Base-by-base conservation (phyloP, 345 rosid species). In the Draba incana region DNA sequence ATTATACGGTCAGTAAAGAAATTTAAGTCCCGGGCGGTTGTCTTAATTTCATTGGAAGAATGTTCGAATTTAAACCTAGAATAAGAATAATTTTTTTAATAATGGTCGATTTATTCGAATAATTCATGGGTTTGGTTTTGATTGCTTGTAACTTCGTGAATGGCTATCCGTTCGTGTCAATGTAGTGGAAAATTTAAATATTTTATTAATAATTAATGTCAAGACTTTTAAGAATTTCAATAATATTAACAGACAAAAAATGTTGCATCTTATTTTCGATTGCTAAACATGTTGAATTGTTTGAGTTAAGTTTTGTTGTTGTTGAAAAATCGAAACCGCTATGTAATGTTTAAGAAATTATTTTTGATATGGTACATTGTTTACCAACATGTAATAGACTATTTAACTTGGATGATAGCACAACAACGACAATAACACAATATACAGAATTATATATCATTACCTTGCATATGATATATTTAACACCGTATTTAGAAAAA, bases 11-110 rank as follows among this genome's bases (percentile, higher is more conserved):
- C 41, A 16, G 33, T 58, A 42, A 41, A 49, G 8, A 58, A 20
- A 1, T 11, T 0, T 8, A 58, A 54, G 5, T 43, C 12, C 49
- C 3, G 10, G 15, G 47, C 60, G 23, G 25, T 67, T 74, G 77
- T 65, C 67, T 66, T 4, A 5, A 37, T 13, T 24, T 59, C 13
- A 66, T 59, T 74, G 77, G 77, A 50, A 50, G 41, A 47, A 51
- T 73, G 48, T 39, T 65, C 15, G 39, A 73, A 55, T 49, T 14
- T 62, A 15, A 43, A 42, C 0, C 50, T 14, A 15, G 4, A 31
- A 54, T 14, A 57, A 65, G 20, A 20, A 11, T 5, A 42, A 33
- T 65, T 31, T 11, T 7, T 41, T 39, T 41, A 48, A 16, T 50
- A 51, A 6, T 9, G 65, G 24, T 43, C 23, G 2, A 58, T 33